Evolutionary conservation across 495 filamentous ascomycete species (phyloP), one percentile per base, ranked within the genome.

Genomic region (Parathielavia appendiculata): DNA sequence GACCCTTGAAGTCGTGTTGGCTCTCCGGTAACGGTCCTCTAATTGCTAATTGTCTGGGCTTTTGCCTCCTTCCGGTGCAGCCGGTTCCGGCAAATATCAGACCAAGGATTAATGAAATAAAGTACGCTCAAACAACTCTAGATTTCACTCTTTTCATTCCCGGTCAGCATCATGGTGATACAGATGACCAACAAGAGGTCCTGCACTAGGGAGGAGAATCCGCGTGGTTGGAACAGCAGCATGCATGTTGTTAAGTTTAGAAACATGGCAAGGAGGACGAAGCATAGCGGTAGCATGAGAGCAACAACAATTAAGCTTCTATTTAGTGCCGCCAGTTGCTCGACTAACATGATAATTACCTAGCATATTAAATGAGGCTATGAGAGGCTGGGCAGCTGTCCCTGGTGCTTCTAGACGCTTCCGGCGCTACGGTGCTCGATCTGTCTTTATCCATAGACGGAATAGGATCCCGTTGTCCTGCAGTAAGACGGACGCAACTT

Each of bases 31-130:
- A 6, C 50, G 12, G 5, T 4, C 7, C 22, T 17, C 38, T 41
- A 13, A n/a, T n/a, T 30, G 26, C 26, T 30, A 30, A 30, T 30
- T 30, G 26, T 6, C 26, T 30, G 26, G 26, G 2, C 22, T 34
- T 30, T 55, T 55, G 41, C 40, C 23, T 32, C 30, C 30, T 48
- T 20, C 34, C 32, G 35, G 17, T 39, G 43, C 14, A 56, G 54
- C 54, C 43, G 44, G 54, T 40, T 5, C 13, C 54, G 54, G 54
- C 54, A 56, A 48, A 56, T 48, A 1, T 48, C 16, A 20, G 9
- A 13, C 19, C 43, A 34, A 38, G 35, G 0, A 17, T 14, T 19
- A 39, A 38, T 48, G 35, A 19, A 30, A 23, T 4, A 34, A 11
- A 16, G 32, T 11, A 16, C 19, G 34, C 20, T 23, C 10, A 49